Conservation (phyloP, 139 green algal species). For the Coccomyxa sp. region DNA sequence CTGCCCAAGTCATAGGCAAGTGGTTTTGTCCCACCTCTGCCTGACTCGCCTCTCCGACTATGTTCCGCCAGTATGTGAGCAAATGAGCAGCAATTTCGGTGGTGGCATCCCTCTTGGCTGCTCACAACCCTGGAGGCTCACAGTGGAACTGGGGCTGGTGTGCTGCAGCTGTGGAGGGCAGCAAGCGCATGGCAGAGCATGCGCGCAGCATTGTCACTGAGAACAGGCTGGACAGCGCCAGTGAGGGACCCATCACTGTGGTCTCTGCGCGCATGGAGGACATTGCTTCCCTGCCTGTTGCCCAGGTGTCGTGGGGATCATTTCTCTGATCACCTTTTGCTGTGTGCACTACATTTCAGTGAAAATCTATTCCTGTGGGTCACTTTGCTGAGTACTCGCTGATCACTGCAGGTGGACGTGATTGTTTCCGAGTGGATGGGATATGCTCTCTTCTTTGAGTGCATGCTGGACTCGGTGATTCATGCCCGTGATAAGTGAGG, state of each 20-base stretch:
- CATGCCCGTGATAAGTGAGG: constrained; percentile 43
- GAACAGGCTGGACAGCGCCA: constrained; percentile 35
- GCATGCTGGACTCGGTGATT: constrained; percentile 89
- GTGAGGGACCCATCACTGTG: constrained; percentile 55
- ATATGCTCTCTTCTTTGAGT: constrained; percentile 96
- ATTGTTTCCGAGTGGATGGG: constrained; percentile 98
- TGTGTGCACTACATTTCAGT: too few species aligned
- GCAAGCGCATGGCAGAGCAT: constrained; percentile 51
- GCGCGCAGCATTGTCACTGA: constrained; percentile 40
- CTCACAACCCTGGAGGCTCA: too few species aligned
- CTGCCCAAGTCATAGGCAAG: constrained; percentile 12
- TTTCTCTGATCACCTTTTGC: too few species aligned
- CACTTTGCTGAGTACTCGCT: too few species aligned
- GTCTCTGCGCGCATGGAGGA: constrained; percentile 66
- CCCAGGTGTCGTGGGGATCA: constrained; percentile 36
- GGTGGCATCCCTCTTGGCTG: too few species aligned
- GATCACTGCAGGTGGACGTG: constrained; percentile 63
- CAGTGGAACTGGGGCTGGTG: too few species aligned
- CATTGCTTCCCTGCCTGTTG: constrained; percentile 39
- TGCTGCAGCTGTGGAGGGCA: constrained; percentile 41
- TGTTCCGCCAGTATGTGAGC: too few species aligned
- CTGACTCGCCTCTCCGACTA: too few species aligned
- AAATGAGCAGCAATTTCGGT: too few species aligned
- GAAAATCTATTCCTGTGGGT: too few species aligned
- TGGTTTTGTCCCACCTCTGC: neutral